Evolutionary conservation across 208 protist genomes (phyloP), one percentile per base, ranked within the genome.

Genomic region (Trypanosoma avium): DNA sequence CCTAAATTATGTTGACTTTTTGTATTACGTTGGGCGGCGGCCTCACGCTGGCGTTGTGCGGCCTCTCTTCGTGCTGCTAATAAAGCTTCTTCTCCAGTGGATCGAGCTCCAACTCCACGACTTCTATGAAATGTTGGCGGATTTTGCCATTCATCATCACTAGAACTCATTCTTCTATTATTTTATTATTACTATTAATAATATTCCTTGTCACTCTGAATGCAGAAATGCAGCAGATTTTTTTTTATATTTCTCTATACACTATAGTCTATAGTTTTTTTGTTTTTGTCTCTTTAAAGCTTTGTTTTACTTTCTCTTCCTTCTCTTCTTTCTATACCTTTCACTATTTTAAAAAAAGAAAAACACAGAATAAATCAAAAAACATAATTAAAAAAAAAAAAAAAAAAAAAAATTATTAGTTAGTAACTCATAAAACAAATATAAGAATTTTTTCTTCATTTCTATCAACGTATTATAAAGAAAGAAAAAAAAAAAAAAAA

Each of bases 11-110:
- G 43, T 45, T 64, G 54, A 19, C 55, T 48, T 32, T 10, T 8
- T 10, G 1, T 40, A 21, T 6, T 1, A 27, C 38, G 48, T 46
- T 67, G 67, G 27, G 55, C 33, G 71, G 67, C 61, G 77, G 79
- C 55, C 52, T 88, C 81, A 3, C 83, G 74, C 47, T 88, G 74
- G 36, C 63, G 64, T 46, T 87, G 86, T 32, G 90, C 42, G 0
- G 78, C 83, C 3, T 66, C 56, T 0, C 86, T 68, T 2, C 86
- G 81, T 0, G 83, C 81, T 21, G 83, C 81, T 56, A 93, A 54
- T 79, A 93, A 87, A 17, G 67, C 70, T 47, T 59, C 73, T 13
- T 84, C 75, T 13, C 33, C 63, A 47, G 19, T 27, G 1, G 12
- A 15, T 6, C 67, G 33, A 45, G 49, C 10, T 45, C 15, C 19